These are phyloP conservation scores for Diplotaxis tenuifolia DNA, from an alignment of 345 rosid genomes.

Conservation along the genomic window DNA sequence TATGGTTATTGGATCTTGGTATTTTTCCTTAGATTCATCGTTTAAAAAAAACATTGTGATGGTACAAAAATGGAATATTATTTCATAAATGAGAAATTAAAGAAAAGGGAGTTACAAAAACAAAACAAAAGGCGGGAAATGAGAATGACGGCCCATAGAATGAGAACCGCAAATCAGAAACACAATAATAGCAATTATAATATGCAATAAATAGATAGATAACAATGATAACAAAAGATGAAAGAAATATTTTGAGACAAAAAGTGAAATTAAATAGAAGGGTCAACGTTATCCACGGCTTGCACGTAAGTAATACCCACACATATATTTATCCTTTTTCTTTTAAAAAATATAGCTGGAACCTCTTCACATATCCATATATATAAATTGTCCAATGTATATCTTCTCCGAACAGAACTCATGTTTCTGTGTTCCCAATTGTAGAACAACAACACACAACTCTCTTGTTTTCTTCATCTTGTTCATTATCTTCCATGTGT, in stretches of 20 bases:
- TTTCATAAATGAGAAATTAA: neutral
- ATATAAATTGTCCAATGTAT: conserved; percentile 29
- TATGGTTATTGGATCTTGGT: neutral
- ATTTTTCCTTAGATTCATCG: neutral
- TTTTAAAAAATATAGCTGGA: conserved; percentile 3
- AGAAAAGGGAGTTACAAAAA: neutral
- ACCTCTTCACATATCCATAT: conserved; percentile 33
- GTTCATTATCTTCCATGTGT: conserved; percentile 36
- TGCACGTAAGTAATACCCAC: conserved; percentile 39
- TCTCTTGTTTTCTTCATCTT: conserved; percentile 32
- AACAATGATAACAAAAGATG: neutral
- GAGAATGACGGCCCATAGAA: conserved; percentile 16
- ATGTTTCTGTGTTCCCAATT: conserved; percentile 41
- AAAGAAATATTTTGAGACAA: conserved; percentile 12
- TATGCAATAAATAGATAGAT: conserved; percentile 25
- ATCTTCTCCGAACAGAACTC: conserved; percentile 18
- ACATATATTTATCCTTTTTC: conserved; percentile 26
- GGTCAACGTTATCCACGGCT: conserved; percentile 46
- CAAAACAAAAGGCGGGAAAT: conserved; percentile 21
- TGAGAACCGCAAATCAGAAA: conserved; percentile 28
- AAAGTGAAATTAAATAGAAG: conserved; percentile 12
- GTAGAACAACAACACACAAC: conserved; percentile 9
- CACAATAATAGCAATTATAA: conserved; percentile 34
- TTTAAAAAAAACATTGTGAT: neutral
- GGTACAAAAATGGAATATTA: neutral